Evolutionary conservation across 2,329 filamentous ascomycete species (phyloP).

Genomic region (Cryphonectria parasitica): DNA sequence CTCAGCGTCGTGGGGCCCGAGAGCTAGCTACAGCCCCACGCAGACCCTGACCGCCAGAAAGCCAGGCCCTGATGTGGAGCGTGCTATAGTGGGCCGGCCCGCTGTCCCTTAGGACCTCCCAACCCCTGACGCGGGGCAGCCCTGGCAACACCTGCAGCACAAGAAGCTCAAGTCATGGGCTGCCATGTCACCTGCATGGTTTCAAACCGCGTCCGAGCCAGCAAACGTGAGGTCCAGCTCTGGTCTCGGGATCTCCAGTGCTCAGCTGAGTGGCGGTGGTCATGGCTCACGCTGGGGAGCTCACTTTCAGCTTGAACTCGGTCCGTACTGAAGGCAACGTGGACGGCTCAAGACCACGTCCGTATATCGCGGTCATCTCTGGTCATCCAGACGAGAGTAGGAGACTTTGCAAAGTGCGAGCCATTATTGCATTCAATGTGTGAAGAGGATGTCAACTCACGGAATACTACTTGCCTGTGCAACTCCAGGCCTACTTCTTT

Average conservation of each 20-base stretch:
- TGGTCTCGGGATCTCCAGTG: neutral
- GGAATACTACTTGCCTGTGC: neutral
- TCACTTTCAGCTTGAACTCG: neutral
- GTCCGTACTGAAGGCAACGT: neutral
- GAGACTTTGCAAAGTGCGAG: neutral
- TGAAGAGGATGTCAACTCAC: neutral
- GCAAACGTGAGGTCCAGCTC: neutral
- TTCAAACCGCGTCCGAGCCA: neutral
- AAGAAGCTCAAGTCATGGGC: neutral
- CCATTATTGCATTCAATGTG: neutral
- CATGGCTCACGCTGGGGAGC: neutral
- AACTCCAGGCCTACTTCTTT: neutral
- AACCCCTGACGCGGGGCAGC: neutral
- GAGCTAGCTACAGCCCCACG: neutral
- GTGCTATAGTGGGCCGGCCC: slow-evolving; percentile 12
- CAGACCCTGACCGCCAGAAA: slow-evolving; percentile 14
- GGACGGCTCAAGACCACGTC: neutral
- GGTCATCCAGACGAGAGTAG: neutral
- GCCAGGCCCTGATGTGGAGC: neutral
- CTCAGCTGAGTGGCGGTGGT: neutral
- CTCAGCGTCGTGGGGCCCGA: slow-evolving; percentile 13
- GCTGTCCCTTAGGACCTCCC: neutral
- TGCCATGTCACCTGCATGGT: neutral
- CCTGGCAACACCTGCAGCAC: slow-evolving; percentile 2
- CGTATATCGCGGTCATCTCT: neutral